Base-by-base conservation (phyloP, 768 basidiomycete species). In the Amylocystis lapponica region DNA sequence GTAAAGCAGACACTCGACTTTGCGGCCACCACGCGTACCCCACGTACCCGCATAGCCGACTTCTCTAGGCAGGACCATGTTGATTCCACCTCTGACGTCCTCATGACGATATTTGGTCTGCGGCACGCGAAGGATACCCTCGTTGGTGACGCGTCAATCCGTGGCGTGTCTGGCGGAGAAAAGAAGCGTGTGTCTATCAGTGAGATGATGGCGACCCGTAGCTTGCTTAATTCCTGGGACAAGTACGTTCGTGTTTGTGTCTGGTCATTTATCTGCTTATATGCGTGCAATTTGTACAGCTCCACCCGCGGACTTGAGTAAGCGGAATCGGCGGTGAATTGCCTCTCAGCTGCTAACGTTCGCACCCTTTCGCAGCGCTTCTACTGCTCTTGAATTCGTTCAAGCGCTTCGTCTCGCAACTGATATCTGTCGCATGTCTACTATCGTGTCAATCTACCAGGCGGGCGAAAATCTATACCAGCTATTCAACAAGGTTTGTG, bases 371-470 rank as follows among this genome's bases (percentile, higher is more conserved):
- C 26, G 7, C 45, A 59, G 58, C 29, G 67, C 76, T 0, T 76
- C 76, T 5, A 80, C 78, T 3, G 78, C 78, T 11, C 65, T 79
- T 32, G 77, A 79, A 49, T 79, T 77, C 56, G 71, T 73, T 38
- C 74, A 73, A 45, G 74, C 77, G 2, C 62, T 81, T n/a, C 69
- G 79, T 27, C 69, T 78, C 27, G 63, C 72, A 5, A 79, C 78
- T 19, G 78, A 80, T 54, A 56, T 71, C 16, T 52, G 56, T 23
- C 55, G 55, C 33, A 50, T 56, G 43, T 58, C 82, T 0, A 87
- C 82, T 0, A 74, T 92, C 45, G 84, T 86, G n/a, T 83, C 86
- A 1, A 76, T 93, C 27, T 91, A 92, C 62, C 89, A 92, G 62
- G 89, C 86, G 7, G 81, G 82, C 39, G 86, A 90, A 57, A 69